phyloP scores from a whole-genome alignment of 2,329 filamentous ascomycete species.

The Penicillium sp. region DNA sequence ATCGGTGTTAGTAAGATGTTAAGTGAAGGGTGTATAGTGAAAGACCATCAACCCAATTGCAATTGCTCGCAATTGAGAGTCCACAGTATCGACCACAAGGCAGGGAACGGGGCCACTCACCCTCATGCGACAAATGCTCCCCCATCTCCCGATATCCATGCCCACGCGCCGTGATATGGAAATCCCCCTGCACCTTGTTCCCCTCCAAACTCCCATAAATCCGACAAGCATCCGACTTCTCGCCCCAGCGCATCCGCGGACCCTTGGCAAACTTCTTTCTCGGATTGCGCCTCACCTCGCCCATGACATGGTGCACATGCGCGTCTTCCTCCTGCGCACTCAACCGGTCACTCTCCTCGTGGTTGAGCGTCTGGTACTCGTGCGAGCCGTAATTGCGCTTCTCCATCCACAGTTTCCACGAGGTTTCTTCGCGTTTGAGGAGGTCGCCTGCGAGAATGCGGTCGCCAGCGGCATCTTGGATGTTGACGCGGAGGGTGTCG shows the following conservation, averaged over 20 bases:
- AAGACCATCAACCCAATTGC: background rate
- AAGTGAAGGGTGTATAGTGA: background rate
- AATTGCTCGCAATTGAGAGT: background rate
- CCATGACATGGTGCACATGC: slow-evolving; percentile 89
- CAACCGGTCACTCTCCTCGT: slow-evolving; percentile 63
- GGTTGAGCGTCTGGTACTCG: slow-evolving; percentile 58
- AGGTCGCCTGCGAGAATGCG: slow-evolving; percentile 79
- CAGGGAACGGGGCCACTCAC: slow-evolving; percentile 42
- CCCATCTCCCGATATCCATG: slow-evolving; percentile 89
- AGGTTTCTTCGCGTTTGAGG: slow-evolving; percentile 75
- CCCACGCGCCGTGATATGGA: slow-evolving; percentile 92
- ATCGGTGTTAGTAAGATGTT: slow-evolving; percentile 3
- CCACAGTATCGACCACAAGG: background rate
- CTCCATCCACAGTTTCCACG: slow-evolving; percentile 81
- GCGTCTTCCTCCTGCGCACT: slow-evolving; percentile 66
- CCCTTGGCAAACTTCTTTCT: slow-evolving; percentile 71
- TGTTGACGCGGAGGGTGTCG: slow-evolving; percentile 87
- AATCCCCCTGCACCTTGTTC: slow-evolving; percentile 97
- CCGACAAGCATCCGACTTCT: slow-evolving; percentile 74
- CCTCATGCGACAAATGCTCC: slow-evolving; percentile 76
- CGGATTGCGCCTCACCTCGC: slow-evolving; percentile 70
- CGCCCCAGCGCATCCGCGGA: slow-evolving; percentile 62
- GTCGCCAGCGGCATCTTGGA: slow-evolving; percentile 93
- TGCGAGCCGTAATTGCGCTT: slow-evolving; percentile 65
- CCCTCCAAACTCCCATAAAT: slow-evolving; percentile 87